These are phyloP conservation scores for Corymbia calophylla DNA, from an alignment of 441 rosid species.

Conservation along the genomic window DNA sequence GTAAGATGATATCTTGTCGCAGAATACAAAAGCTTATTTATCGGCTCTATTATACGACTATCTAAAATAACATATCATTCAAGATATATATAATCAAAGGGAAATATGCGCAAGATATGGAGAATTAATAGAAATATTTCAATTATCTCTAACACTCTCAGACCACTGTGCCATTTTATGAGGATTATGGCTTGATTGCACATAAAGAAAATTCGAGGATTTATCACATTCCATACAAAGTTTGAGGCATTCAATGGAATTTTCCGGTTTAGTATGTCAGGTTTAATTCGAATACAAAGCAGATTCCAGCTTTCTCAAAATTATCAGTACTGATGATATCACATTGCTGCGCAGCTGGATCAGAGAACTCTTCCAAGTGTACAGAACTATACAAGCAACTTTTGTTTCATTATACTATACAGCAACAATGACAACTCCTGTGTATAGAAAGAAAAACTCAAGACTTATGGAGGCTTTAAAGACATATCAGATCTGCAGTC, in stretches of 20 bases:
- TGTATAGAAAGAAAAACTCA: neutral
- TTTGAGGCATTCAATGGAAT: rapidly evolving
- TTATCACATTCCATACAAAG: rapidly evolving
- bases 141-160: too few species aligned
- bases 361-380: neutral
- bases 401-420: neutral
- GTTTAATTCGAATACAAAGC: neutral
- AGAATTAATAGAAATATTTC: too few species aligned
- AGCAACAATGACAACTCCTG: neutral
- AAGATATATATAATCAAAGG: too few species aligned
- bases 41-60: too few species aligned
- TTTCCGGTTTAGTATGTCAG: neutral
- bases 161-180: too few species aligned
- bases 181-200: too few species aligned
- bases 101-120: too few species aligned
- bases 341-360: neutral
- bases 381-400: neutral
- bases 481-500: neutral
- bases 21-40: too few species aligned
- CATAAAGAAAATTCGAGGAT: too few species aligned
- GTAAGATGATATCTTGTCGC: too few species aligned
- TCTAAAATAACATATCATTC: too few species aligned
- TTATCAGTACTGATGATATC: neutral
- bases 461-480: neutral
- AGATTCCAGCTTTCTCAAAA: too few species aligned